Base-by-base conservation (phyloP, 2,329 filamentous ascomycete genomes). In the Xylariomycetidae sp. region DNA sequence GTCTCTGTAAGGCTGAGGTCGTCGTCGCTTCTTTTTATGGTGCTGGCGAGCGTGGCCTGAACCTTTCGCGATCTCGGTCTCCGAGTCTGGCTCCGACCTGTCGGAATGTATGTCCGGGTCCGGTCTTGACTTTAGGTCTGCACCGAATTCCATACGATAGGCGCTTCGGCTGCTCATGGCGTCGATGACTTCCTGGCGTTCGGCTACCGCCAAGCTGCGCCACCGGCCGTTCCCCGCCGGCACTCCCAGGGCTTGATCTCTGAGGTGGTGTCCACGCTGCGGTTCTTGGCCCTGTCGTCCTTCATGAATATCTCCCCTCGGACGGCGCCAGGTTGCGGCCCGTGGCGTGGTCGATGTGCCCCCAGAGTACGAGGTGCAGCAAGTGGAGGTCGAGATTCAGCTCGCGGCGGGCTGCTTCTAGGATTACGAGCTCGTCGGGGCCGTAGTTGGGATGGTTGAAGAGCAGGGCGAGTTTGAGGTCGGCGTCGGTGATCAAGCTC, bases 391-490 rank as follows among this genome's bases (percentile, higher is more conserved):
- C 64, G n/a, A 85, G 52, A 15, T 65, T 42, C 20, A 84, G 50
- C 0, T 64, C 53, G 12, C 82, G 60, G 12, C 66, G 58, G 1
- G 70, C 54, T 0, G 68, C 60, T 49, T 87, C 82, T 10, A 63
- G 49, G 25, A 74, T 57, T 15, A 85, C 56, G 19, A 80, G 58
- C 54, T 78, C 67, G 30, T 67, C 66, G 12, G 68, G 66, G 0
- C 72, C 74, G 30, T 67, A 67, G 16, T 75, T 52, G 1, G 83
- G 81, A 43, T 85, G 71, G 37, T 72, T 75, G 56, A 86, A 78
- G 34, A 68, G 67, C 72, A 88, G 76, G 49, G 76, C 70, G 12
- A 92, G 69, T 60, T 90, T 89, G 41, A 92, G 55, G 49, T 85
- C 76, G 4, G 53, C 39, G 36, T 81, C 63, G 8, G 68, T 61